These are phyloP conservation scores for Wickerhamiella azyma DNA, from an alignment of 805 yeast species.

Conservation along the genomic window DNA sequence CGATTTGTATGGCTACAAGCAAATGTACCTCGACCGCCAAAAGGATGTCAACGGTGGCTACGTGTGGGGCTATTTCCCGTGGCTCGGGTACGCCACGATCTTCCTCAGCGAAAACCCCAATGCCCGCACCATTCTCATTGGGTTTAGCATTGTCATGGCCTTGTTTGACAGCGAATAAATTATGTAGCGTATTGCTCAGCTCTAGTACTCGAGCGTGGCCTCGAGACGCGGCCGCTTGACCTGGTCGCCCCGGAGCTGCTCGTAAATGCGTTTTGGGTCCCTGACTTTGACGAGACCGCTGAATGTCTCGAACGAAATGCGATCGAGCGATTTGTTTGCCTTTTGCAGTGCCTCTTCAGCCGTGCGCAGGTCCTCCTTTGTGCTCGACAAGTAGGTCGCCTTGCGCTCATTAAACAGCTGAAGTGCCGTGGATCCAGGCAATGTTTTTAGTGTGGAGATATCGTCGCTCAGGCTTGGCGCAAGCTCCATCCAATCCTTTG, in stretches of 20 bases:
- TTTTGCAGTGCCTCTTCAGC: neutral
- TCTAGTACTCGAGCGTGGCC: conserved; percentile 34
- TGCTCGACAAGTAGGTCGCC: neutral
- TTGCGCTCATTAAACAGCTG: conserved; percentile 5
- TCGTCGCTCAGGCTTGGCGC: neutral
- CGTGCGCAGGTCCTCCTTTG: conserved; percentile 11
- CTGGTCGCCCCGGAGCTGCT: conserved; percentile 54
- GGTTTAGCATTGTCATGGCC: conserved; percentile 56
- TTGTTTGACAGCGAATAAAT: conserved; percentile 42
- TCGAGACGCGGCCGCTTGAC: conserved; percentile 34
- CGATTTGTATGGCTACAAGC: conserved; percentile 64
- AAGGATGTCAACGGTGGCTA: conserved; percentile 67
- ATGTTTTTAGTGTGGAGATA: neutral
- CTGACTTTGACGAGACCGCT: conserved; percentile 31
- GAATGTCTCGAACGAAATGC: conserved; percentile 35
- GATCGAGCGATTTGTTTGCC: neutral
- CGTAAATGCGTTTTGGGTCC: conserved; percentile 35
- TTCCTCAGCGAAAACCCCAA: conserved; percentile 78
- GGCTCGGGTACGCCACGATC: conserved; percentile 81
- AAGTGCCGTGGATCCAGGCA: conserved; percentile 8
- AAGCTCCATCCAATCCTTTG: conserved; percentile 3
- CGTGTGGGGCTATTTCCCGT: conserved; percentile 85
- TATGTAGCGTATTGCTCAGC: conserved; percentile 36
- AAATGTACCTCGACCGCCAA: conserved; percentile 60
- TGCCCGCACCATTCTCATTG: conserved; percentile 67